Conservation (phyloP, 2,329 filamentous ascomycete species). For the Diaporthe helianthi region DNA sequence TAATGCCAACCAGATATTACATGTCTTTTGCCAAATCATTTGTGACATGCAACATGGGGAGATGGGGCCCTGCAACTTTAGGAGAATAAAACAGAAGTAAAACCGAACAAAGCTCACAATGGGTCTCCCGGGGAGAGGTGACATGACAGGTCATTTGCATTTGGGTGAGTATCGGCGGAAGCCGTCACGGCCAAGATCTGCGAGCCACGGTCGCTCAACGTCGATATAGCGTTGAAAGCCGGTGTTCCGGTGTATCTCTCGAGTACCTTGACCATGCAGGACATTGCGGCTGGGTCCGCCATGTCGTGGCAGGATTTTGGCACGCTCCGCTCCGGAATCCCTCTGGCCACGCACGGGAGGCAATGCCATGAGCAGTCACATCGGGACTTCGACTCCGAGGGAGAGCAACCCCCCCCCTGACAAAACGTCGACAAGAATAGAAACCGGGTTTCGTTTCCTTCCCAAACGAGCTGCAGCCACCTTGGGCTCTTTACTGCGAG, state of each 20-base stretch:
- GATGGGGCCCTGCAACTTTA: neutral
- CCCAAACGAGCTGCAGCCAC: conserved; percentile 22
- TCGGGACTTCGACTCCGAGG: conserved; percentile 1
- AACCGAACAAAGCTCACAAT: neutral
- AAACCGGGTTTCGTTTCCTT: neutral
- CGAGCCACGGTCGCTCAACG: conserved; percentile 4
- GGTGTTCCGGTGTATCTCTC: conserved; percentile 1
- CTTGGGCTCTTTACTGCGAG: conserved; percentile 28
- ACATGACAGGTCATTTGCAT: neutral
- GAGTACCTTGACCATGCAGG: conserved; percentile 1
- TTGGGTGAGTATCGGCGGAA: conserved; percentile 4
- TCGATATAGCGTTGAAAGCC: conserved; percentile 11
- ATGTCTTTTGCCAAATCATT: neutral
- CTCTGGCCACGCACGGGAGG: neutral
- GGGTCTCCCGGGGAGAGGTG: neutral
- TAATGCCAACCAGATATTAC: conserved; percentile 26
- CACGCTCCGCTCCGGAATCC: neutral
- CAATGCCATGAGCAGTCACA: neutral
- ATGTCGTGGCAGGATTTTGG: neutral
- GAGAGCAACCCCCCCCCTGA: neutral
- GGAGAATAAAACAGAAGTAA: conserved; percentile 22
- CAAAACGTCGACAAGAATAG: neutral
- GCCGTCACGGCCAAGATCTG: conserved; percentile 8
- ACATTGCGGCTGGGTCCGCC: conserved; percentile 1
- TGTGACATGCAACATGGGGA: neutral